Conservation (phyloP, 2,329 filamentous ascomycete species). For the Pseudocercospora fuligena region DNA sequence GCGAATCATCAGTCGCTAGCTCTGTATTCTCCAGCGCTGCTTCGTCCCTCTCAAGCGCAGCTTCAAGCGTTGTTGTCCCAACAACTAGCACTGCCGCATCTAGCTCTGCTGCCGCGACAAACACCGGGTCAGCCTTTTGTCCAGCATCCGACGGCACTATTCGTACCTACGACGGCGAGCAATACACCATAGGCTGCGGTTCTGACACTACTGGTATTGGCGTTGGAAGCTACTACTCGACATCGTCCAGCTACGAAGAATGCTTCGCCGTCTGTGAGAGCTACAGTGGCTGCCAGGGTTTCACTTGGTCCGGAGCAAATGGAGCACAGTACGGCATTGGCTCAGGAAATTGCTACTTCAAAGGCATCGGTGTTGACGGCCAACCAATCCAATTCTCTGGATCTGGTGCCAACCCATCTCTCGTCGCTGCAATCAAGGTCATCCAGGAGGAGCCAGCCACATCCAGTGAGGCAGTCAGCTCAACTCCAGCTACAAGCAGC, state of each 20-base stretch:
- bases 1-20: background rate
- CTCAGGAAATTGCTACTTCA: constrained; percentile 18
- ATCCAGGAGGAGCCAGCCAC: background rate
- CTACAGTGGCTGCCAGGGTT: constrained; percentile 9
- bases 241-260: constrained; percentile 6
- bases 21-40: constrained; percentile 13
- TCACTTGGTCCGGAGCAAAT: constrained; percentile 13
- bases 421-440: constrained; percentile 8
- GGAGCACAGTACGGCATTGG: constrained; percentile 14
- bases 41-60: constrained; percentile 9
- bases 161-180: constrained; percentile 4
- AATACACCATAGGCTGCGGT: constrained; percentile 18
- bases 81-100: background rate
- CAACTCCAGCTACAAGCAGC: background rate
- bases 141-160: constrained; percentile 9
- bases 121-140: constrained; percentile 1
- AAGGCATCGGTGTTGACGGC: constrained; percentile 8
- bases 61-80: constrained; percentile 1
- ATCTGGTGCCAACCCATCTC: background rate
- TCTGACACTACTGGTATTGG: constrained; percentile 8
- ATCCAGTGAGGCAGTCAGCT: background rate
- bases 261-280: constrained; percentile 13
- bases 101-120: background rate
- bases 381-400: constrained; percentile 2
- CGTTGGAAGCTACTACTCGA: background rate